Percentiles rank a stretch among this genome's conserved stretches.
Evolutionary conservation across 768 basidiomycete genomes (phyloP).

Genomic region (Gymnopilus junonius): DNA sequence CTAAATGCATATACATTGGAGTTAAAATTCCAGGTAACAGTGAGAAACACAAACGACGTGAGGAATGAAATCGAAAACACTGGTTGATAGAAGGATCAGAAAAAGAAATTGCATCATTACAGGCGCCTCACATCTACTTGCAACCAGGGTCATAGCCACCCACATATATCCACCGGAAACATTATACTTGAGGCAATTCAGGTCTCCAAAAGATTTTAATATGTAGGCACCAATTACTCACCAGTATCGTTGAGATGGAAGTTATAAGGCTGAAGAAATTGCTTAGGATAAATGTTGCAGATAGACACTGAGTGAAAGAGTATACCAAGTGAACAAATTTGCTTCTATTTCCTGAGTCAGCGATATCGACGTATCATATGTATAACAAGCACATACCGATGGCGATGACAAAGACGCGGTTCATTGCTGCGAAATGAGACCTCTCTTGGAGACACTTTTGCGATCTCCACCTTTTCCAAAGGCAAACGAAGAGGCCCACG

Average conservation of each 20-base stretch:
- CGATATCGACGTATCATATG: not conserved
- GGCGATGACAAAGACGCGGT: not conserved
- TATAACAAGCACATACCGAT: not conserved
- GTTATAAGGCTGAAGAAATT: not conserved
- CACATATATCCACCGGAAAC: not conserved
- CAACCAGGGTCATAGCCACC: conserved; percentile 9
- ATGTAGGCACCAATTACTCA: not conserved
- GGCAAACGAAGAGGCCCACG: not conserved
- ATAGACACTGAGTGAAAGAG: no score
- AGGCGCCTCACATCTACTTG: conserved; percentile 6
- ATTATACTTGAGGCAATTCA: not conserved
- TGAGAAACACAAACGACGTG: not conserved
- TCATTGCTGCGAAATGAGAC: not conserved
- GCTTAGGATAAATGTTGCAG: not conserved
- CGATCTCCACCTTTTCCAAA: conserved; percentile 1
- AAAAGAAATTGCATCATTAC: not conserved
- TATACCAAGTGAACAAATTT: conserved; percentile 1
- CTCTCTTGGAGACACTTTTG: not conserved
- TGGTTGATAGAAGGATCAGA: not conserved
- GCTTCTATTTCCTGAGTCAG: not conserved
- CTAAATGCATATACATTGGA: not conserved
- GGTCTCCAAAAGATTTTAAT: not conserved
- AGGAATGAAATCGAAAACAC: conserved; percentile 1
- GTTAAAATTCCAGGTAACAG: not conserved
- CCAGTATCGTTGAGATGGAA: not conserved